These are phyloP conservation scores for Fusarium dlaminii DNA, from an alignment of 2,329 filamentous ascomycete species.

Conservation along the genomic window DNA sequence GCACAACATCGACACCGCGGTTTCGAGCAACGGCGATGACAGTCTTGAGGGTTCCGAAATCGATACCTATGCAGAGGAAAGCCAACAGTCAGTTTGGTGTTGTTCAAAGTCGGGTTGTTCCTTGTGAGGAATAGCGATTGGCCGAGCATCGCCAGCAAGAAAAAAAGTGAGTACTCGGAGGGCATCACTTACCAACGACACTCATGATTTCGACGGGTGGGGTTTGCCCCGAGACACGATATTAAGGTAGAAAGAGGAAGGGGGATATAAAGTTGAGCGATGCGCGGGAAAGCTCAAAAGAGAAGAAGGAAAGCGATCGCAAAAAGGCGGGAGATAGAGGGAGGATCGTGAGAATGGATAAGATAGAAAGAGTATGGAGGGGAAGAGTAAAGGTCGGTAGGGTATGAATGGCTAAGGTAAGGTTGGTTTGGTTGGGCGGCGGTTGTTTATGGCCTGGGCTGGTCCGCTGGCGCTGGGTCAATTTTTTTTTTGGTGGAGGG, in stretches of 20 bases:
- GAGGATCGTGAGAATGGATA: slow-evolving; percentile 31
- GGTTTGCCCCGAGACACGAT: slow-evolving; percentile 38
- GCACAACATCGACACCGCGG: slow-evolving; percentile 97
- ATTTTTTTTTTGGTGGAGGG: slow-evolving; percentile 27
- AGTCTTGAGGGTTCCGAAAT: slow-evolving; percentile 96
- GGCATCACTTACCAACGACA: slow-evolving; percentile 59
- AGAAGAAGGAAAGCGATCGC: slow-evolving; percentile 30
- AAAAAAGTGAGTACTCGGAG: not conserved
- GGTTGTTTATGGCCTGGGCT: slow-evolving; percentile 27
- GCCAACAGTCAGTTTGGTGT: slow-evolving; percentile 29
- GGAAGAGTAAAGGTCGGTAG: slow-evolving; percentile 10
- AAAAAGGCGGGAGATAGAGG: slow-evolving; percentile 20
- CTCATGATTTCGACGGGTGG: slow-evolving; percentile 57
- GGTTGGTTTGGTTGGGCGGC: slow-evolving; percentile 24
- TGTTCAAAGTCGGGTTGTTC: slow-evolving; percentile 4
- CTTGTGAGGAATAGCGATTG: not conserved
- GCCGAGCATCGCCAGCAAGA: not conserved
- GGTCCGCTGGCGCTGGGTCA: slow-evolving; percentile 18
- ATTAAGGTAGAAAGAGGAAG: slow-evolving; percentile 27
- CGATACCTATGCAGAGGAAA: slow-evolving; percentile 70
- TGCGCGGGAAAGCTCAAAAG: slow-evolving; percentile 35
- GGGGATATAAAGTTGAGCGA: slow-evolving; percentile 20
- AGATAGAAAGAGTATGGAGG: slow-evolving; percentile 22
- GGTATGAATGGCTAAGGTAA: not conserved
- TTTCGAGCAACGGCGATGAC: slow-evolving; percentile 98